Conservation (phyloP, 2,329 filamentous ascomycete species). For the Tolypocladium endophyticum region DNA sequence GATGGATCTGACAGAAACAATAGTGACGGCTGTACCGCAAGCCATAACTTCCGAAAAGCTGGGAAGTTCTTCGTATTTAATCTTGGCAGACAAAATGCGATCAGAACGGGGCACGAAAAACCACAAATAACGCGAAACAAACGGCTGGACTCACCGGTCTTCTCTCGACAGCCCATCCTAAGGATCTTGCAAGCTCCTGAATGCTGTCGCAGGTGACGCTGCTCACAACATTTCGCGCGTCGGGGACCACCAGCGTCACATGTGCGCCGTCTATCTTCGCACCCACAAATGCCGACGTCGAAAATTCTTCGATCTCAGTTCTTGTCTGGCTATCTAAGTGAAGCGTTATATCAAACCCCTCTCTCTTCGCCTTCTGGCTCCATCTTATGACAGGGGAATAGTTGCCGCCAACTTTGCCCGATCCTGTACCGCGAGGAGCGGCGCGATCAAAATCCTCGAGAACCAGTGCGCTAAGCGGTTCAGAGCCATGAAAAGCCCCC, state of each 20-base stretch:
- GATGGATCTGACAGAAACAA: background rate
- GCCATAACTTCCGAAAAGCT: conserved; percentile 1
- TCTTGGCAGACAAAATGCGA: background rate
- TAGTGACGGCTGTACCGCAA: background rate
- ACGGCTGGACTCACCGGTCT: background rate
- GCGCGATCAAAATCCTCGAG: conserved; percentile 60
- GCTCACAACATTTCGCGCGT: conserved; percentile 48
- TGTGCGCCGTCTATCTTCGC: conserved; percentile 31
- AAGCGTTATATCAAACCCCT: conserved; percentile 56
- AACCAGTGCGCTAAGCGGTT: conserved; percentile 53
- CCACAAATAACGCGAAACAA: background rate
- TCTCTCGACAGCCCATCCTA: conserved; percentile 49
- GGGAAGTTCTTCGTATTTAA: background rate
- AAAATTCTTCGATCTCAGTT: conserved; percentile 58
- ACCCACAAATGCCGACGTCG: conserved; percentile 56
- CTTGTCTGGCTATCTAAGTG: conserved; percentile 57
- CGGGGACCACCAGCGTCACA: background rate
- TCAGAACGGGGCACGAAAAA: background rate
- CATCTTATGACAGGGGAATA: conserved; percentile 57
- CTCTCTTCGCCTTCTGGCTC: conserved; percentile 47
- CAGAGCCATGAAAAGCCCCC: conserved; percentile 54
- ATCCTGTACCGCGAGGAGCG: conserved; percentile 55
- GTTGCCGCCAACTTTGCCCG: conserved; percentile 59
- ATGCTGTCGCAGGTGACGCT: conserved; percentile 53
- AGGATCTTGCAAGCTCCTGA: conserved; percentile 41